Evolutionary conservation across 2,329 filamentous ascomycete genomes (phyloP), one percentile per base, ranked within the genome.

Genomic region (Epichloe elymi): DNA sequence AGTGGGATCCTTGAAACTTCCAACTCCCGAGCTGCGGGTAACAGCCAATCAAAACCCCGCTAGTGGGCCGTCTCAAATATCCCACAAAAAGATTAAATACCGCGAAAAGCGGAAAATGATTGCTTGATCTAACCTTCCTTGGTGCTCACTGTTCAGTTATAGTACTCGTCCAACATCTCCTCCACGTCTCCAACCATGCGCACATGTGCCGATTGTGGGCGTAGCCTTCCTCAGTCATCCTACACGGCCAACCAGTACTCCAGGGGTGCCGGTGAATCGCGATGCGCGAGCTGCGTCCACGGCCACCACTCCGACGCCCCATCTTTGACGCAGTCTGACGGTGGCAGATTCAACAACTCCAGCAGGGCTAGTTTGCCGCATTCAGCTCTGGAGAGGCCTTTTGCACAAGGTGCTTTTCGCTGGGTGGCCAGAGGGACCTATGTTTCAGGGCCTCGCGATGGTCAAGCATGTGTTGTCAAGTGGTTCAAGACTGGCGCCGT

Each of bases 1-100:
- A 3, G 65, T 71, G 0, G 77, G 70, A 57, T 82, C 78, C 19
- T 72, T 70, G 53, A 82, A 67, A 57, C 72, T 78, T 56, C 81
- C 76, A 41, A 80, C 69, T 23, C 75, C 23, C 26, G 26, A 30
- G 26, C 26, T 10, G 26, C 26, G 26, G 26, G 8, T 10, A 10
- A 30, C 26, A 30, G 26, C 26, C 26, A 30, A 30, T 30, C 26
- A 10, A 30, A 30, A 30, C 8, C 26, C 8, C 26, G 8, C 26
- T 30, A 10, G 8, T 30, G 26, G 26, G 26, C 26, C 26, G 8
- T 30, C 26, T 30, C 26, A 4, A 30, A 30, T 30, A 30, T 30
- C 8, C 8, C 26, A 10, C 26, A 10, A 30, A 30, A 30, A 26
- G 2, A 8, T 26, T 3, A 3, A 26, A 26, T 26, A 2, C 26